Conservation (phyloP, 495 filamentous ascomycete genomes). For the Aspergillus panamensis region DNA sequence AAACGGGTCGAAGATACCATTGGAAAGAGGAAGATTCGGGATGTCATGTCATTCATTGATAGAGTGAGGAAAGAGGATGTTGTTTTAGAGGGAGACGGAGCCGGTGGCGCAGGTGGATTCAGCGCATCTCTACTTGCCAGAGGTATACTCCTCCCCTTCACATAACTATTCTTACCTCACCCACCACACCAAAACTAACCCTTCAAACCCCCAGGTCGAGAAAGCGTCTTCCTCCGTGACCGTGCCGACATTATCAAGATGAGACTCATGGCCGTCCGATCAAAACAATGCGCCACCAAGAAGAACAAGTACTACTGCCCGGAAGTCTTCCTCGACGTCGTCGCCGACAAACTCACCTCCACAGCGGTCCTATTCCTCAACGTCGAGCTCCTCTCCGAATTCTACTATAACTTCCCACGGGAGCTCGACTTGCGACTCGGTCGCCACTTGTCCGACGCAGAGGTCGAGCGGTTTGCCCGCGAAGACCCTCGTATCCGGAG, state of each 20-base stretch:
- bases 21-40: constrained; percentile 76
- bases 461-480: constrained; percentile 84
- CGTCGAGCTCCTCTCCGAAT: constrained; percentile 93
- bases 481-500: constrained; percentile 85
- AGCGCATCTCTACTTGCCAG: constrained; percentile 73
- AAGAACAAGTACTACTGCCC: constrained; percentile 96
- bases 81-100: constrained; percentile 74
- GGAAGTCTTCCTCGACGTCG: constrained; percentile 94
- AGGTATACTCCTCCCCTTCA: constrained; percentile 51
- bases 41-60: constrained; percentile 90
- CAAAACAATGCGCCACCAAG: constrained; percentile 74
- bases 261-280: constrained; percentile 81
- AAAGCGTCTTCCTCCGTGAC: constrained; percentile 90
- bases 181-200: constrained; percentile 18
- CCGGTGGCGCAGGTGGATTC: constrained; percentile 87
- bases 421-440: constrained; percentile 88
- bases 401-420: constrained; percentile 94
- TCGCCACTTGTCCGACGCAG: constrained; percentile 67
- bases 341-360: constrained; percentile 89
- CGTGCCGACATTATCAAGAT: constrained; percentile 85
- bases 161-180: background rate
- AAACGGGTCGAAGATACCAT: constrained; percentile 70
- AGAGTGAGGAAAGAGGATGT: constrained; percentile 80
- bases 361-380: constrained; percentile 97
- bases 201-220: constrained; percentile 61